Evolutionary conservation across 2,329 filamentous ascomycete genomes (phyloP), one percentile per base, ranked within the genome.

Genomic region (Pseudocercospora fuligena): DNA sequence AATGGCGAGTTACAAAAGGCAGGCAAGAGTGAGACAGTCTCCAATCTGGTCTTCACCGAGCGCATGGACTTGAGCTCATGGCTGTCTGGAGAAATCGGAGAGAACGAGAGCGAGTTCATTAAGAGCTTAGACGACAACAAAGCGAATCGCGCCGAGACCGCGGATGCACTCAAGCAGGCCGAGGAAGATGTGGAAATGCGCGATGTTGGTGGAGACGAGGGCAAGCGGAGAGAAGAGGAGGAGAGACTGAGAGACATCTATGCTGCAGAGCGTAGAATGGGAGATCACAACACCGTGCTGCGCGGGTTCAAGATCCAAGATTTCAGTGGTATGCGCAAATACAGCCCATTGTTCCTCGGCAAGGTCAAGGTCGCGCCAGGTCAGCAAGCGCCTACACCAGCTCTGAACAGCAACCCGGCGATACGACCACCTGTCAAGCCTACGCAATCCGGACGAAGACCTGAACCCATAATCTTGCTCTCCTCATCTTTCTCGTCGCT

Each of bases 401-500:
- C 73, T 74, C 88, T 76, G 78, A 76, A 61, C 61, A 72, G 61
- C 63, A 76, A 76, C 73, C 82, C 76, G 73, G 81, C 74, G 3
- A 64, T 77, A 7, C 73, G 75, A 9, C 73, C 76, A 49, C 67
- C 76, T 21, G 68, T 75, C 60, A 78, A 82, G 65, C 77, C 79
- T 56, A 66, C 77, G 27, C 68, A 72, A 21, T 63, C 72, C 7
- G 78, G 78, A 56, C 85, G 87, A 60, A 82, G 86, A 40, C 83
- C 84, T 46, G 86, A 97, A 77, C 95, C 95, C 58, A 99, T 99
- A 80, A 97, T 99, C 78, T 89, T 99, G 29, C 90, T 99, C 68
- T 98, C 95, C 0, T 95, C 95, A 1, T 98, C 94, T 1, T 95
- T 94, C 11, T 97, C 94, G 2, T 96, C 94, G 1, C 88, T 98